Percentiles rank a stretch among this genome's conserved stretches.
Conservation (phyloP, 2,329 filamentous ascomycete genomes). For the Neocatenulostroma microsporum region DNA sequence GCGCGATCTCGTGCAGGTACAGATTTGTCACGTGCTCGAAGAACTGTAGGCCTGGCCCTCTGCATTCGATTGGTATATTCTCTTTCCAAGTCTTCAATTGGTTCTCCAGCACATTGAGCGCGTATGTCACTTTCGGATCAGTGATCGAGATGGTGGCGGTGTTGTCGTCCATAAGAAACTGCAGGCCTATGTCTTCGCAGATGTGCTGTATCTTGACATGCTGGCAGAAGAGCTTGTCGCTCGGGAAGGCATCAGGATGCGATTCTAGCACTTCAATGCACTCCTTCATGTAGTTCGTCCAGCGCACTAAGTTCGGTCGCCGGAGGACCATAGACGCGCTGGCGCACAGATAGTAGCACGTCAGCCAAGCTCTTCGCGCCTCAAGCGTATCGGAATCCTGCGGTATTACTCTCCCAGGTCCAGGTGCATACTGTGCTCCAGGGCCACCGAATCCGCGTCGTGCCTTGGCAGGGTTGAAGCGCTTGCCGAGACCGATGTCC, state of each 20-base stretch:
- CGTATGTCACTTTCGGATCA: constrained; percentile 49
- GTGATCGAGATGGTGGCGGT: constrained; percentile 45
- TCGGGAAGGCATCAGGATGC: constrained; percentile 49
- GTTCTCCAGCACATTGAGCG: constrained; percentile 48
- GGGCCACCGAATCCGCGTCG: constrained; percentile 28
- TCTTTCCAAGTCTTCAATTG: constrained; percentile 44
- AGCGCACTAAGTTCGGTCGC: constrained; percentile 51
- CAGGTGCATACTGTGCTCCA: constrained; percentile 27
- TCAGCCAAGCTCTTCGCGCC: constrained; percentile 51
- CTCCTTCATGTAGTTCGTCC: constrained; percentile 57
- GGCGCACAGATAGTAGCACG: constrained; percentile 54
- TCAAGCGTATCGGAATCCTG: constrained; percentile 48
- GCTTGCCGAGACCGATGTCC: constrained; percentile 67
- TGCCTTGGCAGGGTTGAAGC: constrained; percentile 33
- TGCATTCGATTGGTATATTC: constrained; percentile 34
- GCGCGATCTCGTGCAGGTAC: constrained; percentile 45
- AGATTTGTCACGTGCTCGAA: constrained; percentile 43
- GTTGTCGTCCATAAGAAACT: constrained; percentile 51
- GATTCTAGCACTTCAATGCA: constrained; percentile 51
- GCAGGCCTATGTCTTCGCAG: constrained; percentile 49
- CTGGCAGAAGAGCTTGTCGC: constrained; percentile 49
- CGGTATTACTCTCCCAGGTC: constrained; percentile 20
- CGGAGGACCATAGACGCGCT: constrained; percentile 53
- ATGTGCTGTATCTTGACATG: constrained; percentile 53
- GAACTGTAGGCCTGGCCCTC: constrained; percentile 32